Evolutionary conservation across 306 rosid species (phyloP).

Genomic region (Trifolium fragiferum): DNA sequence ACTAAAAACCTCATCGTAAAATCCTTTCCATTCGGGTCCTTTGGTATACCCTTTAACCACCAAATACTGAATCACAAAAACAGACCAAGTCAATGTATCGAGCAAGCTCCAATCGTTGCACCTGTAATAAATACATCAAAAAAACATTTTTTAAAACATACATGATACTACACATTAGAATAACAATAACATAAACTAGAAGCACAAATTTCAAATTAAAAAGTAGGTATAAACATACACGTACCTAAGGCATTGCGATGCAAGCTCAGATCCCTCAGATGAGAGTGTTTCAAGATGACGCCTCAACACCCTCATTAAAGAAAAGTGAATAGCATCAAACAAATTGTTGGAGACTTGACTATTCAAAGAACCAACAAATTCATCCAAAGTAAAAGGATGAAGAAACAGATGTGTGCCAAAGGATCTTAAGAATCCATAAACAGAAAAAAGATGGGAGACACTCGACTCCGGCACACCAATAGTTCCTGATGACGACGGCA

Average conservation of each 20-base stretch:
- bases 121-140: slow-evolving; percentile 53
- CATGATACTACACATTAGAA: not conserved
- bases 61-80: slow-evolving; percentile 69
- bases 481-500: slow-evolving; percentile 81
- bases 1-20: slow-evolving; percentile 62
- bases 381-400: slow-evolving; percentile 83
- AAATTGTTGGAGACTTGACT: slow-evolving; percentile 59
- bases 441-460: slow-evolving; percentile 75
- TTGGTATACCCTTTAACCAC: slow-evolving; percentile 64
- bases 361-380: slow-evolving; percentile 86
- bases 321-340: slow-evolving; percentile 80
- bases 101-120: slow-evolving; percentile 84
- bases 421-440: slow-evolving; percentile 83
- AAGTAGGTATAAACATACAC: slow-evolving; percentile 2
- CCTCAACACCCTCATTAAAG: slow-evolving; percentile 74
- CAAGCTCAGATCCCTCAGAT: slow-evolving; percentile 71
- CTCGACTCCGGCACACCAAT: slow-evolving; percentile 81
- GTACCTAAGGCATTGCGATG: slow-evolving; percentile 81
- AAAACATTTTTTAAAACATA: not conserved
- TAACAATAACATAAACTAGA: slow-evolving; percentile 4
- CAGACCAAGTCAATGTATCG: slow-evolving; percentile 92
- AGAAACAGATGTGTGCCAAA: slow-evolving; percentile 73
- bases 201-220: slow-evolving; percentile 11
- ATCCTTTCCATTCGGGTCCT: slow-evolving; percentile 74
- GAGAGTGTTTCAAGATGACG: slow-evolving; percentile 69